Conservation (phyloP, 371 early-diverging fungal genomes). For the Haplosporangium sp. region DNA sequence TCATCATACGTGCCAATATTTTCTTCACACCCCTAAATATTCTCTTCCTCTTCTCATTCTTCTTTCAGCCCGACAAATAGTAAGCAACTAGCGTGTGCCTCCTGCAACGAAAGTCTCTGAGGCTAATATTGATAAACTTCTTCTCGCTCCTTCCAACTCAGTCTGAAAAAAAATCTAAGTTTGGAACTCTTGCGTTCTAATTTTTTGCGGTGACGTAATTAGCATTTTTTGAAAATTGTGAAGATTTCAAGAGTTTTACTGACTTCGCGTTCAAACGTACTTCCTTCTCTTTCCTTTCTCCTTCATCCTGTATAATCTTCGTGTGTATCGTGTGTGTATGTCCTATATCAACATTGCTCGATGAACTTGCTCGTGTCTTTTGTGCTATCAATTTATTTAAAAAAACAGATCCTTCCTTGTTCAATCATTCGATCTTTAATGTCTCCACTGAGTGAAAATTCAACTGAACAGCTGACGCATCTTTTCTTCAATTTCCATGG, state of each 20-base stretch:
- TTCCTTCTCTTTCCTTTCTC: slow-evolving; percentile 5
- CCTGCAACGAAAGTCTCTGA: too few species aligned
- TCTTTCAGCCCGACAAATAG: not conserved
- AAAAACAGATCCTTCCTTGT: slow-evolving; percentile 1
- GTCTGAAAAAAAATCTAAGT: too few species aligned
- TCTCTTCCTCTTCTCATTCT: not conserved
- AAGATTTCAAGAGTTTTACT: too few species aligned
- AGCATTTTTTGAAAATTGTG: too few species aligned
- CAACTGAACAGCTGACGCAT: not conserved
- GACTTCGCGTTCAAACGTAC: too few species aligned
- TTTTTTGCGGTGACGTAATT: too few species aligned
- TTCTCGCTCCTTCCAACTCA: too few species aligned
- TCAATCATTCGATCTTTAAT: not conserved
- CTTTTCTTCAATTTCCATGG: not conserved
- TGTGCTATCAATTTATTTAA: not conserved
- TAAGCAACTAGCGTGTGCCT: too few species aligned
- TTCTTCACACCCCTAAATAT: not conserved
- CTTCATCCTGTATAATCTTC: slow-evolving; percentile 8
- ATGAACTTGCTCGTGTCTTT: not conserved
- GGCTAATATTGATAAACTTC: too few species aligned
- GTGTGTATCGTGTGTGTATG: slow-evolving; percentile 14
- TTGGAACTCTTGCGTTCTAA: too few species aligned
- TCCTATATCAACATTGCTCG: not conserved
- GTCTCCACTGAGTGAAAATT: slow-evolving; percentile 8
- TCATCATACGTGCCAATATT: not conserved